A percentile compares a stretch with the other conserved stretches of the same genome.
These are phyloP conservation scores for Calonectria leucothoes DNA, from an alignment of 2,329 filamentous ascomycete genomes.

Conservation along the genomic window DNA sequence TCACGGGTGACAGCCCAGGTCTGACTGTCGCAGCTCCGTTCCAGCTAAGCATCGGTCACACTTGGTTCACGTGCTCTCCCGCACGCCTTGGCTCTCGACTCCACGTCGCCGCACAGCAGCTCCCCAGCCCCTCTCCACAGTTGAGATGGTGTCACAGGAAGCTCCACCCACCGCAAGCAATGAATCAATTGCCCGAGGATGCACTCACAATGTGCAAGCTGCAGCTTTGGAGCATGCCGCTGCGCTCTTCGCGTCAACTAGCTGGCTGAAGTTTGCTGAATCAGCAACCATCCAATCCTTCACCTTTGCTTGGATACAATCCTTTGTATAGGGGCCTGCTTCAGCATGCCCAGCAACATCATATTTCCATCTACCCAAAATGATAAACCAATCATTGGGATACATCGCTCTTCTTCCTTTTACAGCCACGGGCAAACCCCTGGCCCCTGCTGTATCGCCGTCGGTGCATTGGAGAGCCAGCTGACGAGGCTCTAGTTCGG, in stretches of 20 bases:
- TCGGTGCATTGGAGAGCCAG: too few relatives aligned
- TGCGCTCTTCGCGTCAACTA: not conserved
- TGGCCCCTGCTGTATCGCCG: not conserved
- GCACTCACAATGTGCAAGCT: not conserved
- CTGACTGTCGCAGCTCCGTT: not conserved
- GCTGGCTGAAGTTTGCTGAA: not conserved
- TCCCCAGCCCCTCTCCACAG: slow-evolving; percentile 1
- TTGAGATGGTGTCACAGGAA: slow-evolving; percentile 8
- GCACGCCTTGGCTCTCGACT: slow-evolving; percentile 9
- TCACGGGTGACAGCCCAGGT: slow-evolving; percentile 14
- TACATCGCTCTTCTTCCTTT: not conserved
- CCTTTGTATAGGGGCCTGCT: not conserved
- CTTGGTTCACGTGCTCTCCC: slow-evolving; percentile 6
- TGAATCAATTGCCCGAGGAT: slow-evolving; percentile 11
- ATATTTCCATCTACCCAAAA: not conserved
- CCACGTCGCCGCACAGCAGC: slow-evolving; percentile 15
- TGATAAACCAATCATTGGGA: not conserved
- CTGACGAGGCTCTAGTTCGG: not conserved
- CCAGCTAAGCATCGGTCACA: slow-evolving; percentile 4
- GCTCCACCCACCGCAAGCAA: slow-evolving; percentile 13
- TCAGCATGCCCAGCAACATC: not conserved
- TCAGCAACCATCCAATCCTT: not conserved
- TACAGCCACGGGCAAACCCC: not conserved
- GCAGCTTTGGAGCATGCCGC: not conserved
- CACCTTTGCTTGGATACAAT: not conserved